Evolutionary conservation across 2,329 filamentous ascomycete genomes (phyloP), one percentile per base, ranked within the genome.

Genomic region (Penicillium sp.): DNA sequence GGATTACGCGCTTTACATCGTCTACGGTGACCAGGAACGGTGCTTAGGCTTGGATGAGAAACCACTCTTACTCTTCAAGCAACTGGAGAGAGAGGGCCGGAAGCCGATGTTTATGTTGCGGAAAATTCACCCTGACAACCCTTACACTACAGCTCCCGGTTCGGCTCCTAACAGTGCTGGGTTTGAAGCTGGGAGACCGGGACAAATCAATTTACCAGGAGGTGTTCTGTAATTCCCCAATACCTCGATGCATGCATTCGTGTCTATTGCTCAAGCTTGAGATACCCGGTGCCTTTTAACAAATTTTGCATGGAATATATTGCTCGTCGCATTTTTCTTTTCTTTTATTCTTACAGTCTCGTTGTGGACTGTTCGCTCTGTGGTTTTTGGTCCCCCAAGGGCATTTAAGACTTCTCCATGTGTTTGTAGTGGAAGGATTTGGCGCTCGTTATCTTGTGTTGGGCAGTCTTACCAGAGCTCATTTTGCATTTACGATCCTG

Each of bases 61-160:
- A 69, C 95, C 95, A 10, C 80, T 99, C 57, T 96, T 97, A 61
- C 78, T 99, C 61, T 99, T 99, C 79, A 99, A 99, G 78, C 93
- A 98, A 73, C 80, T 99, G 55, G 93, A 98, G 72, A 93, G 93
- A 74, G 95, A 98, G 78, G 95, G 95, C 47, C 90, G 96, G 77
- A 99, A 98, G 74, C 95, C 95, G 23, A 98, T 98, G 95, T 99
- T 99, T 71, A 99, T 99, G 95, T 80, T 99, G 55, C 82, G 95
- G 53, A 84, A 88, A 64, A 83, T 85, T n/a, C 82, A 83, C 53
- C 76, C 80, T 10, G 65, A 64, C 31, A 67, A 63, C 53, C 64
- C 66, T 60, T 66, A 52, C 49, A 59, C n/a, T 62, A 57, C 52
- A 16, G 8, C 39, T 50, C 48, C 53, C 13, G 66, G 67, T 3